Percentiles rank a stretch among this genome's conserved stretches.
phyloP scores from a whole-genome alignment of 192 early-diverging fungal genomes.

The Linderina pennispora region DNA sequence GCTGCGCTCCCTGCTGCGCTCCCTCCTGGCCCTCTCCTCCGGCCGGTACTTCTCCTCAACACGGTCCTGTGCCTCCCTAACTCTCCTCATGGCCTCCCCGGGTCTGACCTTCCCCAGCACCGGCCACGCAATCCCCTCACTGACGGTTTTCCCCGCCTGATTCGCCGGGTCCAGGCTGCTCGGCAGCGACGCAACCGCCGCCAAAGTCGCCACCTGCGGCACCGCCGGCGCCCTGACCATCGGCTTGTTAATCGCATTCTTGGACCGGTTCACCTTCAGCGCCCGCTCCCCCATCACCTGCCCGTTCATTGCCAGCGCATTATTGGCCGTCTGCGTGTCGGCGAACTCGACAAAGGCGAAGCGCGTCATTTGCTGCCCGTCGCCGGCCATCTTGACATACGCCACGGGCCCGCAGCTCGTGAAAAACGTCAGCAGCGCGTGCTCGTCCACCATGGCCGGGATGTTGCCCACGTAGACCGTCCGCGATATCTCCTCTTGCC shows the following conservation, averaged over 20 bases:
- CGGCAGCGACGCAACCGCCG: slow-evolving; percentile 31
- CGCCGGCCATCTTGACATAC: slow-evolving; percentile 73
- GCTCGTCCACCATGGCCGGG: slow-evolving; percentile 46
- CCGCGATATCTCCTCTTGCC: slow-evolving; percentile 65
- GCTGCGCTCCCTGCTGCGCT: not conserved
- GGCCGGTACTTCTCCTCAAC: slow-evolving; percentile 10
- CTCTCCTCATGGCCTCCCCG: not conserved
- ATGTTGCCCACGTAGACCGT: slow-evolving; percentile 78
- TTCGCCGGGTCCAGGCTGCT: slow-evolving; percentile 12
- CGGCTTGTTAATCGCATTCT: slow-evolving; percentile 70
- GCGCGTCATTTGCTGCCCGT: slow-evolving; percentile 54
- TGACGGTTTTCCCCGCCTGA: no score
- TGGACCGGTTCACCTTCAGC: slow-evolving; percentile 70
- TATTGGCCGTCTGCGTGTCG: slow-evolving; percentile 46
- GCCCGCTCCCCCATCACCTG: slow-evolving; percentile 55
- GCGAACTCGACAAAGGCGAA: slow-evolving; percentile 83
- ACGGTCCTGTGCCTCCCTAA: slow-evolving; percentile 12
- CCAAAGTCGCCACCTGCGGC: slow-evolving; percentile 14
- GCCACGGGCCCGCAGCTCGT: slow-evolving; percentile 57
- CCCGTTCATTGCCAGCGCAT: slow-evolving; percentile 61
- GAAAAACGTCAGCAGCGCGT: slow-evolving; percentile 60
- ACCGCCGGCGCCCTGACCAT: slow-evolving; percentile 1
- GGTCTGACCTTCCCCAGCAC: slow-evolving; percentile 20
- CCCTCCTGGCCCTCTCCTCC: not conserved
- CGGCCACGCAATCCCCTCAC: slow-evolving; percentile 28